phyloP scores from a whole-genome alignment of 768 basidiomycete genomes.

The Baorangia bicolor region DNA sequence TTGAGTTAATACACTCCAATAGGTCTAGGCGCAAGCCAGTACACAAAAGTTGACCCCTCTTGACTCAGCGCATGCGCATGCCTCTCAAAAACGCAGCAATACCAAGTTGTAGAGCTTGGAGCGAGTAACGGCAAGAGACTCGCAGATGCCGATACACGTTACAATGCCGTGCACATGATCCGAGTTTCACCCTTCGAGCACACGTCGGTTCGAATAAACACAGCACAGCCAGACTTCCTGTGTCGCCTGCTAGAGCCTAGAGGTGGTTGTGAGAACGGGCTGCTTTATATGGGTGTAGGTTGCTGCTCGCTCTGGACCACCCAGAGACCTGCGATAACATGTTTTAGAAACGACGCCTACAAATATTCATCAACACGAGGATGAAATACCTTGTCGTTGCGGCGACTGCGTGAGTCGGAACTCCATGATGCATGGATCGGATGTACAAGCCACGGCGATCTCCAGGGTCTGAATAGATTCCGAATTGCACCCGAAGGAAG shows the following conservation, averaged over 20 bases:
- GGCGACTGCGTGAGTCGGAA: slow-evolving; percentile 18
- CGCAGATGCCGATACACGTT: not conserved
- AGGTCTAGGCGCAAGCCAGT: not conserved
- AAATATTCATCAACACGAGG: not conserved
- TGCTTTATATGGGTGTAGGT: not conserved
- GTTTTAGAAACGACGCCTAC: not conserved
- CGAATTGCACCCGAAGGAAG: slow-evolving; percentile 11
- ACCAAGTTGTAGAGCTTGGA: not conserved
- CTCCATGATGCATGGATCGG: slow-evolving; percentile 25
- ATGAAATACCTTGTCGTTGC: slow-evolving; percentile 18
- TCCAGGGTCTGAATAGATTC: slow-evolving; percentile 23
- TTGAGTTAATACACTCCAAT: too few relatives aligned
- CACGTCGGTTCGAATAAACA: not conserved
- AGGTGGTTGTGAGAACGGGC: not conserved
- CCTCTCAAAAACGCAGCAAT: not conserved
- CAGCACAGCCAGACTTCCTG: not conserved
- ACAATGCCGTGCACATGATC: not conserved
- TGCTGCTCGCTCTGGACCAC: slow-evolving; percentile 19
- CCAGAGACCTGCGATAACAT: slow-evolving; percentile 13
- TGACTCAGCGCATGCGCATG: not conserved
- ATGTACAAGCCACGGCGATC: slow-evolving; percentile 20
- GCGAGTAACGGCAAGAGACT: not conserved
- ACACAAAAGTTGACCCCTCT: not conserved
- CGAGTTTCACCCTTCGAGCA: not conserved
- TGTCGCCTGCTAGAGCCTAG: not conserved